These are phyloP conservation scores for Hypoxylon intermedium DNA, from an alignment of 495 filamentous ascomycete species.

Conservation along the genomic window DNA sequence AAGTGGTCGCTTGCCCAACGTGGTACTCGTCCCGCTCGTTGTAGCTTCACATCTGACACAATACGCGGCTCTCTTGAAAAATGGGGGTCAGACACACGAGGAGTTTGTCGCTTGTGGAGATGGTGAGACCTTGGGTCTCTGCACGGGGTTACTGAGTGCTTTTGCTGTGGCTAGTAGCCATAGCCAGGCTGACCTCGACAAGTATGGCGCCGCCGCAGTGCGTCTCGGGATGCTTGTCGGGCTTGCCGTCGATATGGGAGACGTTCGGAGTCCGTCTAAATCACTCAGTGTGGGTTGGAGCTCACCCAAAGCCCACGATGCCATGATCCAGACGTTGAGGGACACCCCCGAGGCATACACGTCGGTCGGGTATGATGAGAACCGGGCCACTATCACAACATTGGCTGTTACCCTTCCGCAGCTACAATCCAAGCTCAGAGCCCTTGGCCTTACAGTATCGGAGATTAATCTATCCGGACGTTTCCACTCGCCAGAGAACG, in stretches of 20 bases:
- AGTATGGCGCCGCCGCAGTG: slow-evolving; percentile 49
- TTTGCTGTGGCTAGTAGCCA: slow-evolving; percentile 45
- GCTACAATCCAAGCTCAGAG: slow-evolving; percentile 40
- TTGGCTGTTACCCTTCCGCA: slow-evolving; percentile 19
- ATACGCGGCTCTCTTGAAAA: slow-evolving; percentile 25
- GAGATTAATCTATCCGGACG: slow-evolving; percentile 46
- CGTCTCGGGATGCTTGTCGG: slow-evolving; percentile 41
- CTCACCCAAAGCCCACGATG: slow-evolving; percentile 16
- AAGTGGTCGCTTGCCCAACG: slow-evolving; percentile 33
- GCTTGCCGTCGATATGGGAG: slow-evolving; percentile 48
- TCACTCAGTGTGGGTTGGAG: slow-evolving; percentile 43
- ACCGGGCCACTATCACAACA: slow-evolving; percentile 45
- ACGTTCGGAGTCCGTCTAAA: slow-evolving; percentile 32
- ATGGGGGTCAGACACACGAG: background rate
- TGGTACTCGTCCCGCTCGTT: slow-evolving; percentile 48
- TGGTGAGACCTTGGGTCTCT: slow-evolving; percentile 47
- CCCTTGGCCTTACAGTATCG: slow-evolving; percentile 43
- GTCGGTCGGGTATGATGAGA: slow-evolving; percentile 51
- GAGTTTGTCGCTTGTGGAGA: background rate
- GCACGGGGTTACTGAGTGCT: slow-evolving; percentile 53
- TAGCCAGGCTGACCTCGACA: slow-evolving; percentile 36
- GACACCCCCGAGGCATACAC: slow-evolving; percentile 48
- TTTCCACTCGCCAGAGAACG: slow-evolving; percentile 43
- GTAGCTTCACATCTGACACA: slow-evolving; percentile 47
- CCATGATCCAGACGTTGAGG: slow-evolving; percentile 37